A percentile compares a stretch with the other conserved stretches of the same genome.
Evolutionary conservation across 2,329 filamentous ascomycete species (phyloP).

Genomic region (Neopestalotiopsis sp.): DNA sequence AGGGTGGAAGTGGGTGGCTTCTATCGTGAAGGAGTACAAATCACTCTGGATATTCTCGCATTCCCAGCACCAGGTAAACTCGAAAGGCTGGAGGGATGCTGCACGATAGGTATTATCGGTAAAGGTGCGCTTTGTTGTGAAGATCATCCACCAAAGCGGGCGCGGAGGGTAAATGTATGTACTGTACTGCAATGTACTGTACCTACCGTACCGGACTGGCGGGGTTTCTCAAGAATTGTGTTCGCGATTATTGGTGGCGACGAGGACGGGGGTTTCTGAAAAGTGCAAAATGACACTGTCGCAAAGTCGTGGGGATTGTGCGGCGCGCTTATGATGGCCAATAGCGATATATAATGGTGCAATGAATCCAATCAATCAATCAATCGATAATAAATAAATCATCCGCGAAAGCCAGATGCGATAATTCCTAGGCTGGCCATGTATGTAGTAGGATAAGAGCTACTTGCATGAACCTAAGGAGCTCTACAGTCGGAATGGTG

Average conservation of each 20-base stretch:
- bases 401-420: background rate
- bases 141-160: background rate
- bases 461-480: no score
- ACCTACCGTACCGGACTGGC: no score
- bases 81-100: background rate
- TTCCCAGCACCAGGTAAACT: no score
- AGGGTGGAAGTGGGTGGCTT: background rate
- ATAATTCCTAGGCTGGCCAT: background rate
- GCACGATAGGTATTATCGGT: background rate
- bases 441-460: no score
- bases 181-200: no score
- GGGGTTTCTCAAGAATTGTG: no score
- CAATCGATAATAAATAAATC: background rate
- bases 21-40: no score
- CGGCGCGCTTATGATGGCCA: background rate
- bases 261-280: background rate
- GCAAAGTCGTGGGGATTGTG: slow-evolving; percentile 2
- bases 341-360: background rate
- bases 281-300: background rate
- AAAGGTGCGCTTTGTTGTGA: background rate
- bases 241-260: no score
- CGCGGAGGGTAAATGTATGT: background rate
- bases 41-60: no score
- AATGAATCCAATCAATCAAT: background rate
- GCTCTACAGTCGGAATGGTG: background rate